These are phyloP conservation scores for Tolypocladium amazonense DNA, from an alignment of 2,329 filamentous ascomycete species.

Conservation along the genomic window DNA sequence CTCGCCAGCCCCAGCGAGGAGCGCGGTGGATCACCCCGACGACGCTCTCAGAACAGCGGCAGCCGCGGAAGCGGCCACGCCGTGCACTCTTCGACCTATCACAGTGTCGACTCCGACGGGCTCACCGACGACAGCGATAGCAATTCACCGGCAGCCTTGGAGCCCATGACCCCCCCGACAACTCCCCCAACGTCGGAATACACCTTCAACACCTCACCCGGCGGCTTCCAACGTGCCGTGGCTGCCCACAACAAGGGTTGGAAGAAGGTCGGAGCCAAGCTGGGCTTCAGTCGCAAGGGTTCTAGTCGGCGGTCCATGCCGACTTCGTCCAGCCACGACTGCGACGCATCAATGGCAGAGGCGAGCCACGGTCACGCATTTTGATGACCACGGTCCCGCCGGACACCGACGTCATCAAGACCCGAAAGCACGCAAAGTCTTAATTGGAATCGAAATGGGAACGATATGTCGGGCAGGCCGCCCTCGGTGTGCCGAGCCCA, in stretches of 20 bases:
- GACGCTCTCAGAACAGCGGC: conserved; percentile 1
- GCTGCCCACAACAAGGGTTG: conserved; percentile 47
- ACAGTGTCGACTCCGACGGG: conserved; percentile 37
- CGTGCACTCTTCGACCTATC: conserved; percentile 27
- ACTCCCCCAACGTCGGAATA: conserved; percentile 56
- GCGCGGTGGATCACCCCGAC: conserved; percentile 28
- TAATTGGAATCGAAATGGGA: neutral
- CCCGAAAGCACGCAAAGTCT: neutral
- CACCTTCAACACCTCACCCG: conserved; percentile 38
- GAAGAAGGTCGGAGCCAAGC: conserved; percentile 54
- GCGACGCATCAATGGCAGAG: conserved; percentile 24
- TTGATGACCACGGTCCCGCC: conserved; percentile 48
- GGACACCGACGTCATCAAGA: too few relatives aligned
- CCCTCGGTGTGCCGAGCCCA: neutral
- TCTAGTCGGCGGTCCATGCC: conserved; percentile 31
- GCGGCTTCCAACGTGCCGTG: conserved; percentile 42
- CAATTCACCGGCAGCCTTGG: conserved; percentile 43
- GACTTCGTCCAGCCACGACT: conserved; percentile 30
- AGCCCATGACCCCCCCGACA: conserved; percentile 65
- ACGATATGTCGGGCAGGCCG: neutral
- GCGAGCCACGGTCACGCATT: conserved; percentile 27
- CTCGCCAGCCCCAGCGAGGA: conserved; percentile 25
- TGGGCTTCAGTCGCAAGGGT: conserved; percentile 46
- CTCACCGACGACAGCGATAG: conserved; percentile 56
- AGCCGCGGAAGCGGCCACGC: conserved; percentile 1